Base-by-base conservation (phyloP, 2,329 filamentous ascomycete genomes). In the Aspergillus sp. region DNA sequence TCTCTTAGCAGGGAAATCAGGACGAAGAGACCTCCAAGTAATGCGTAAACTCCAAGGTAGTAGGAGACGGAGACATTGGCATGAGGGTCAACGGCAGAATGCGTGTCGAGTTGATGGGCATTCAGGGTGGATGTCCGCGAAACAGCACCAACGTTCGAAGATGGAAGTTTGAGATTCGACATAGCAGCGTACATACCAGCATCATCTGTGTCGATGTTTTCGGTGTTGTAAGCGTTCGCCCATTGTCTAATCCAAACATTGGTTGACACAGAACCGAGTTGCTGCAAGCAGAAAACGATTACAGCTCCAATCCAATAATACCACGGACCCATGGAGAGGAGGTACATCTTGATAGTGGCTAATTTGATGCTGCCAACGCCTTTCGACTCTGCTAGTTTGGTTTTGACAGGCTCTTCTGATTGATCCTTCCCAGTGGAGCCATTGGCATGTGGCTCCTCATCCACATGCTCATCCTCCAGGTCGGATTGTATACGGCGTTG, bases 171-270 rank as follows among this genome's bases (percentile, higher is more conserved):
- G 42, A 69, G 51, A 34, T 64, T 56, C 7, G 64, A 50, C 28
- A 60, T 53, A 6, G 64, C 74, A 62, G 44, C 73, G 68, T 52
- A 77, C 45, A 35, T 68, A 58, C 51, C 57, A 19, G 64, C 62
- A 43, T 64, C 57, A 37, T 65, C 62, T 19, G 47, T 27, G 5
- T 49, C 47, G 27, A 42, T 61, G 45, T 65, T 66, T 39, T 75
- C 75, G 47, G 59, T 69, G 44, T 76, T 77, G 62, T 97, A 97
- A 47, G 93, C 85, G 62, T 96, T 95, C 11, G 91, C 86, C 93
- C 93, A 98, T 63, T 91, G 76, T 55, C 88, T 81, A 57, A 98
- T 95, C 93, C 93, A 98, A 40, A 96, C 70, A 58, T 93, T 96
- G 31, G 90, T 94, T 1, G 86, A 88, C 2, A 97, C 85, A 26